Base-by-base conservation (phyloP, 257 asterid species). In the Cordia subcordata region DNA sequence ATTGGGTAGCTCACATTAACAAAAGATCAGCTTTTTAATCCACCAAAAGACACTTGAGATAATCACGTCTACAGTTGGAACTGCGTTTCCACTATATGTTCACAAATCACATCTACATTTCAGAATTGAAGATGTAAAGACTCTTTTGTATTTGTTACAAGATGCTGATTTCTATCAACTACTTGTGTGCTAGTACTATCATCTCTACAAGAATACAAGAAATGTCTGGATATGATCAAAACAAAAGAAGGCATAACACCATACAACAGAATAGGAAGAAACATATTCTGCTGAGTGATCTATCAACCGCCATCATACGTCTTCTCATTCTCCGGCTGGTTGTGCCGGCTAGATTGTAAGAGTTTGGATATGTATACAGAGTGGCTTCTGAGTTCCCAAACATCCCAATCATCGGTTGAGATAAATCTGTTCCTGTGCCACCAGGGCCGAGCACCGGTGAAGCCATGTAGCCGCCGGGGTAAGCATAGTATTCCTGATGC, bases 201-300 rank as follows among this genome's bases (percentile, higher is more conserved):
- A 27, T 27, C 35, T 27, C 6, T 27, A 27, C 35, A 27, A 27
- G 4, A 1, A 27, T 27, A 27, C 13, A 22, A 4, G 15, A 6
- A 13, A 11, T 4, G 12, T 19, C 6, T 44, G 4, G 47, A 42
- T 42, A 42, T 42, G 33, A 38, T 80, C 77, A 86, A 60, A 86
- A 86, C 64, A 81, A 56, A 60, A 86, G 57, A 42, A 86, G 82
- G 57, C 85, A 86, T 19, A 80, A 63, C 8, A 78, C 40, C 60
- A 79, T 74, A 65, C 85, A 79, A 55, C 95, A 86, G 69, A 69
- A 76, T 9, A 86, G 73, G 81, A 86, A 86, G 68, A 79, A 73
- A 37, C 78, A 81, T 12, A 83, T 66, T 62, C 95, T 80, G 70
- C 83, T 62, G 1, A 86, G 78, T 16, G 88, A 86, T 71, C 23